Evolutionary conservation across 768 basidiomycete genomes (phyloP).

Genomic region (Goffeauzyma gilvescens): DNA sequence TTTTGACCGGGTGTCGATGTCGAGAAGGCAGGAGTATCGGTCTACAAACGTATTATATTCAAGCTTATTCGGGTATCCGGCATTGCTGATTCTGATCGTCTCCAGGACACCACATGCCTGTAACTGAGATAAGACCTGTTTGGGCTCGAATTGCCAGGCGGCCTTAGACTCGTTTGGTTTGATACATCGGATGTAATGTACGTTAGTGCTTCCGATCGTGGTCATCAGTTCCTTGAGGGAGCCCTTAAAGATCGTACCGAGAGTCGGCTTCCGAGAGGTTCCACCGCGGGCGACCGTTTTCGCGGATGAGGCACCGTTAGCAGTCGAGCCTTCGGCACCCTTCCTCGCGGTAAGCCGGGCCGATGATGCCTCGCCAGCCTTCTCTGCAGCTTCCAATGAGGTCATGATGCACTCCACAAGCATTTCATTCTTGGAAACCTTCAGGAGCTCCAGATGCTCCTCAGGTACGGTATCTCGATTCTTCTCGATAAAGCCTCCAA

Average conservation of each 20-base stretch:
- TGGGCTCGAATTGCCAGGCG: conserved; percentile 91
- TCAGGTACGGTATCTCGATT: conserved; percentile 97
- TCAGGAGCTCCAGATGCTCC: conserved; percentile 79
- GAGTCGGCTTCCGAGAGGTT: conserved; percentile 85
- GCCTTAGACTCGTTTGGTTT: conserved; percentile 94
- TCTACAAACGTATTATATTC: conserved; percentile 97
- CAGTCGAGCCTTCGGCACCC: conserved; percentile 26
- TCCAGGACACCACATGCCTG: conserved; percentile 97
- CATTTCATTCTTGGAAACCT: conserved; percentile 73
- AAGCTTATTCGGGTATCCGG: conserved; percentile 96
- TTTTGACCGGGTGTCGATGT: background rate
- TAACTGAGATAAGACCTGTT: conserved; percentile 83
- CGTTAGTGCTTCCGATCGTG: conserved; percentile 88
- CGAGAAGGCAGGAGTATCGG: conserved; percentile 38
- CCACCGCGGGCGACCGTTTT: too few species aligned
- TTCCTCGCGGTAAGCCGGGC: conserved; percentile 30
- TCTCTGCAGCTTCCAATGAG: conserved; percentile 46
- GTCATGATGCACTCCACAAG: conserved; percentile 85
- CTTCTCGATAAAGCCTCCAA: conserved; percentile 95
- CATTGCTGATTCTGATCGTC: conserved; percentile 95
- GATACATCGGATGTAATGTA: conserved; percentile 98
- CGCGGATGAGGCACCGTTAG: conserved; percentile 12
- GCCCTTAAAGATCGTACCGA: conserved; percentile 95
- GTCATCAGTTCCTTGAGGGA: conserved; percentile 90
- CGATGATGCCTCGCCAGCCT: conserved; percentile 16